Evolutionary conservation across 495 filamentous ascomycete species (phyloP), one percentile per base, ranked within the genome.

Genomic region (Copromyces sp.): DNA sequence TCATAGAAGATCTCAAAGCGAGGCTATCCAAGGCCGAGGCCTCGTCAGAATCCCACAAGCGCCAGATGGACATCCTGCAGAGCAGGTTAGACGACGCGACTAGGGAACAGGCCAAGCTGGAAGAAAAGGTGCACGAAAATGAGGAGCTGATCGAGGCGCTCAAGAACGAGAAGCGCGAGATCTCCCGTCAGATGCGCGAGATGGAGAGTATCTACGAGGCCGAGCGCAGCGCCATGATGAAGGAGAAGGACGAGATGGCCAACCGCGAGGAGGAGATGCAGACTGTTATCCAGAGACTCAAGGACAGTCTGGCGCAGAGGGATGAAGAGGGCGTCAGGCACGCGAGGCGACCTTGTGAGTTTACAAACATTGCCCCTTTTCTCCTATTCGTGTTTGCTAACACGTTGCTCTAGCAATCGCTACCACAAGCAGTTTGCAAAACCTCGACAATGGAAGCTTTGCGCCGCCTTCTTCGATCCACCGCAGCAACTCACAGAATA

Each of bases 231-330:
- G 89, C 92, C 47, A 91, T 95, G 86, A 89, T 92, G 77, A 91
- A 92, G 81, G 95, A 98, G 81, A 94, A 94, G 84, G 93, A 97
- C 71, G 93, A 97, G 74, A 92, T 94, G 83, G 84, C 86, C 41
- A 90, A 90, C 74, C 86, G 90, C 53, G 93, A 97, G 77, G 94
- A 97, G 79, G 94, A 96, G 77, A 88, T 98, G 87, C 93, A 95
- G 80, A 84, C 88, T 38, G 91, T 92, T 44, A 93, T 98, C 77
- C 92, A 97, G 82, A 87, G 95, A 69, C 82, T 98, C 71, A 98
- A 97, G 85, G 95, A 98, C 74, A 90, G 88, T 14, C 83, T 97
- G 68, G 89, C 90, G 42, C 92, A 94, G 81, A 90, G 91, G 76
- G 91, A 88, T 71, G 78, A 82, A 47, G 90, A 93, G 42, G 90